Percentiles rank a stretch among this genome's conserved stretches.
phyloP scores from a whole-genome alignment of 495 filamentous ascomycete genomes.

The Cercophora sp. region DNA sequence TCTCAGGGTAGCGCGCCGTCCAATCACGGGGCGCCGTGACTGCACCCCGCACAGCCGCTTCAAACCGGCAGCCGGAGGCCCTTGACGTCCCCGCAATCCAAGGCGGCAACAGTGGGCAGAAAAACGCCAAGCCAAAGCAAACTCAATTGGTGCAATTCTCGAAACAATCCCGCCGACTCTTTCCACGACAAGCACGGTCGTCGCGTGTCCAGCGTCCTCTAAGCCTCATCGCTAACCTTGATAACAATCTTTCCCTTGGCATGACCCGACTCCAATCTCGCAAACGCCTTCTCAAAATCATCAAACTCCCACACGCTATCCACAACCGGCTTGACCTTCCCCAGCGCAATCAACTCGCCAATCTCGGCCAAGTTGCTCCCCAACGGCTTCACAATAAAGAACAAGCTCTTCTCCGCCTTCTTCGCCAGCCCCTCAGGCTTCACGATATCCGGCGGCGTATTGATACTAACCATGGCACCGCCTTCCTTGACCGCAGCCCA shows the following conservation, averaged over 20 bases:
- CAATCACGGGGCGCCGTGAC: constrained; percentile 9
- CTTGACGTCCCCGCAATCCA: too few relatives aligned
- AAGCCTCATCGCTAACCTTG: constrained; percentile 24
- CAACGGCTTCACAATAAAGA: constrained; percentile 53
- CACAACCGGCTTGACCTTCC: constrained; percentile 57
- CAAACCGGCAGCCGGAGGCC: constrained; percentile 17
- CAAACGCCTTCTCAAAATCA: constrained; percentile 60
- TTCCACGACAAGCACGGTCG: not conserved
- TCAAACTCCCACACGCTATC: constrained; percentile 60
- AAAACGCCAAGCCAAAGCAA: too few relatives aligned
- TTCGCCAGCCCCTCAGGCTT: constrained; percentile 34
- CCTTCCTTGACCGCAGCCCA: constrained; percentile 58
- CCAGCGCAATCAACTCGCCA: constrained; percentile 55
- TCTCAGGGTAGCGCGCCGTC: constrained; percentile 9
- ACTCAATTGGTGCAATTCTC: not conserved
- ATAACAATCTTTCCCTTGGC: constrained; percentile 70
- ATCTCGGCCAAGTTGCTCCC: constrained; percentile 60
- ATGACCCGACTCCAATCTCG: constrained; percentile 56
- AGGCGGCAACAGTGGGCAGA: constrained; percentile 38
- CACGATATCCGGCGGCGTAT: constrained; percentile 42
- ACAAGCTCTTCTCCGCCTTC: constrained; percentile 31
- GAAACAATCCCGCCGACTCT: not conserved
- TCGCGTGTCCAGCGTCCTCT: not conserved
- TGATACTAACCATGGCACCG: constrained; percentile 42
- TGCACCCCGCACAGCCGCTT: constrained; percentile 15